Percentiles rank a stretch among this genome's conserved stretches.
Evolutionary conservation across 1,284 basidiomycete species (phyloP).

Genomic region (Mycena citricolor): DNA sequence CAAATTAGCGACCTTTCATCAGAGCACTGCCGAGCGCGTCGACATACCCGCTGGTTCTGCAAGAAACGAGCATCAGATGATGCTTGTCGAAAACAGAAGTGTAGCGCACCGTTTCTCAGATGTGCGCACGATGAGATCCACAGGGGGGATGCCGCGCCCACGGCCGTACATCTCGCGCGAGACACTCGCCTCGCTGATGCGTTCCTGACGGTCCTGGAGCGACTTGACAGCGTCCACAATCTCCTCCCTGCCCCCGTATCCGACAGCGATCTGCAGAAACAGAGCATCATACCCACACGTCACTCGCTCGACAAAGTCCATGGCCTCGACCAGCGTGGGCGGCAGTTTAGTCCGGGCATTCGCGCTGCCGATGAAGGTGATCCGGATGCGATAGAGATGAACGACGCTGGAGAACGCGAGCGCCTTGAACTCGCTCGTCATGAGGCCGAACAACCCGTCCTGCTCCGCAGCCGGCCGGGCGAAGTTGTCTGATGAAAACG

Average conservation of each 20-base stretch:
- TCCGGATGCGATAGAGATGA: constrained; percentile 13
- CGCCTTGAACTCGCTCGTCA: constrained; percentile 17
- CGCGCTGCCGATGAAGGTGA: constrained; percentile 16
- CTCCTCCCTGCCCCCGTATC: constrained; percentile 17
- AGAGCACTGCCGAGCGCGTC: too few relatives aligned
- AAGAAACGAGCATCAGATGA: too few relatives aligned
- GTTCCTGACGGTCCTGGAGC: constrained; percentile 9
- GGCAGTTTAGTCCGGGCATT: constrained; percentile 12
- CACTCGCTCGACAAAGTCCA: constrained; percentile 19
- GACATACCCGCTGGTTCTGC: too few relatives aligned
- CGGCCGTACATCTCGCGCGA: constrained; percentile 11
- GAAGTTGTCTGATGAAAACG: neutral
- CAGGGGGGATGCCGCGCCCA: constrained; percentile 4
- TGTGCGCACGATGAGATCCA: constrained; percentile 15
- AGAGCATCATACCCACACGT: constrained; percentile 13
- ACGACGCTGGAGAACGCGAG: constrained; percentile 16
- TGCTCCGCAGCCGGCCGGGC: constrained; percentile 5
- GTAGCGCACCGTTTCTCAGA: constrained; percentile 17
- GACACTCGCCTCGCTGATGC: constrained; percentile 12
- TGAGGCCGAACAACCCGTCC: constrained; percentile 15
- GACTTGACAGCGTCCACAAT: constrained; percentile 14
- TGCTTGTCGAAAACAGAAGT: too few relatives aligned
- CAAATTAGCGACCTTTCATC: too few relatives aligned
- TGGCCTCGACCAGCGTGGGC: constrained; percentile 13
- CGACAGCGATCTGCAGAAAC: constrained; percentile 18